Evolutionary conservation across 106 monocot species (phyloP).

Genomic region (Dioscorea zingiberensis): DNA sequence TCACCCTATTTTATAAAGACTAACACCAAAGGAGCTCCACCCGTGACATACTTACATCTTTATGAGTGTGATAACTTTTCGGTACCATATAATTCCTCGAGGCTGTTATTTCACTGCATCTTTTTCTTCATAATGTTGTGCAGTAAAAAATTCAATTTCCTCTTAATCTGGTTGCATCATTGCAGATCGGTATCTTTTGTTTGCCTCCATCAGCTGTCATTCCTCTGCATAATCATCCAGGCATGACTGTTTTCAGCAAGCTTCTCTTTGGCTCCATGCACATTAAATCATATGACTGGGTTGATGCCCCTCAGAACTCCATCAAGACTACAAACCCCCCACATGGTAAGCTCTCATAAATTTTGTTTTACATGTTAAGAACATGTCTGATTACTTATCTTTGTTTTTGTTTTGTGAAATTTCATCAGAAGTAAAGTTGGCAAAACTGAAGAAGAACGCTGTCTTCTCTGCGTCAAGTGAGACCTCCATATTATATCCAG

Average conservation of each 20-base stretch:
- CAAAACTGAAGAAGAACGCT: constrained; percentile 45
- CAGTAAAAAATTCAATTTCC: not conserved
- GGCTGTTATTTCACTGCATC: not conserved
- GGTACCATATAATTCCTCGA: constrained; percentile 6
- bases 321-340: not conserved
- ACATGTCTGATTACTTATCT: not conserved
- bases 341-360: constrained; percentile 17
- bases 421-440: constrained; percentile 29
- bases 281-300: constrained; percentile 89
- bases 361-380: constrained; percentile 2
- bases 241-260: constrained; percentile 96
- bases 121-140: not conserved
- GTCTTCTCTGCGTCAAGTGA: constrained; percentile 67
- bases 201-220: constrained; percentile 63
- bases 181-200: constrained; percentile 78
- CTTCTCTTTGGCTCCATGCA: constrained; percentile 86
- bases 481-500: constrained; percentile 79
- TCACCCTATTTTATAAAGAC: constrained; percentile 21
- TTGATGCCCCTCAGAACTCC: constrained; percentile 7
- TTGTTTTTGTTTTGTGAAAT: constrained; percentile 7
- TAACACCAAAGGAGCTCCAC: constrained; percentile 3
- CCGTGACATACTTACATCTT: constrained; percentile 36
- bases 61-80: constrained; percentile 37
- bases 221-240: constrained; percentile 91
- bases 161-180: not conserved